Base-by-base conservation (phyloP, 179 eudicot genomes). In the Kewa caespitosa region DNA sequence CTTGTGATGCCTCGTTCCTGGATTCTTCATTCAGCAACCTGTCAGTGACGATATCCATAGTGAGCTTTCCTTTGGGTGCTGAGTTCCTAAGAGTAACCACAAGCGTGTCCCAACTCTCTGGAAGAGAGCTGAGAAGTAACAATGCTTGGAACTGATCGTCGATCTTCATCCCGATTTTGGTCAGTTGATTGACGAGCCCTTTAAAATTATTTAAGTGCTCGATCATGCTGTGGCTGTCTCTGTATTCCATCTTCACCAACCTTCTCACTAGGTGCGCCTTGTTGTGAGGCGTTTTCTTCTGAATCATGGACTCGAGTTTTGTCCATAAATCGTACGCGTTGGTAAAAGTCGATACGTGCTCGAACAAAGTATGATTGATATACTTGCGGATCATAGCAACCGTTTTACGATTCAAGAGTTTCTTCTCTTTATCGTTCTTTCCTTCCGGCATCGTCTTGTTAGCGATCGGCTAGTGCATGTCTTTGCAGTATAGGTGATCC, bases 71-170 rank as follows among this genome's bases (percentile, higher is more conserved):
- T n/a, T n/a, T n/a, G n/a, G n/a, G n/a, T 41, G 67, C 38, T 1
- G 34, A 55, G 50, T 59, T 73, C 34, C 50, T 55, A 10, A 73
- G 6, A 0, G 33, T 37, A 14, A 57, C 52, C 37, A 73, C 76
- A 48, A 73, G 57, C 13, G 67, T 73, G 6, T 73, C 76, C 67
- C 20, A 73, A 20, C 67, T 73, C 9, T 59, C 67, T 6, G 48
- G 76, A 10, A 73, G 37, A 17, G 52, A 73, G 32, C 66, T 73
- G 14, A 41, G 46, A 8, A 41, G 46, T 41, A 41, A 14, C 14
- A 41, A 41, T 41, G 46, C 14, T 14, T 59, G 22, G 23, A 73
- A 2, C 31, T 73, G 33, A 25, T 55, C 76, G 9, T 37, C 67
- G 23, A 73, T 15, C 6, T 12, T 72, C 63, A 72, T 72, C 54